A percentile compares a stretch with the other conserved stretches of the same genome.
Evolutionary conservation across 116 monocot genomes (phyloP).

Genomic region (Thalassia testudinum): DNA sequence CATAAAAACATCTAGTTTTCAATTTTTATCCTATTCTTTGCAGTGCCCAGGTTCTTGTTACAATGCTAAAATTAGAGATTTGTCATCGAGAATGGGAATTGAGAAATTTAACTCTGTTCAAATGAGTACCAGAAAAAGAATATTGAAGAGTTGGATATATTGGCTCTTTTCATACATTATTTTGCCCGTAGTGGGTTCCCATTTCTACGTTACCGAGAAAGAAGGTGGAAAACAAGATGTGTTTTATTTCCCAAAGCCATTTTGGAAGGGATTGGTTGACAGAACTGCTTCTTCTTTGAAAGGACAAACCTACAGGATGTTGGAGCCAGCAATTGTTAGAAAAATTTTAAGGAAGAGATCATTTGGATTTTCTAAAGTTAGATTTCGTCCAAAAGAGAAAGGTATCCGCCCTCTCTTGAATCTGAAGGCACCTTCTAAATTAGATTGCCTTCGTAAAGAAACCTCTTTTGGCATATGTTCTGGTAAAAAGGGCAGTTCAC

Average conservation of each 20-base stretch:
- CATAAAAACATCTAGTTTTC: slow-evolving; percentile 32
- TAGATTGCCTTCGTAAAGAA: neutral
- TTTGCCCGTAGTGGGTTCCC: slow-evolving; percentile 44
- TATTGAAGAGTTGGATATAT: slow-evolving; percentile 51
- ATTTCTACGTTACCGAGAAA: slow-evolving; percentile 90
- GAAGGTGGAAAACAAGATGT: slow-evolving; percentile 46
- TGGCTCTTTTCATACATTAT: slow-evolving; percentile 75
- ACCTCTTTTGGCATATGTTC: too few relatives aligned
- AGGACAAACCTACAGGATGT: slow-evolving; percentile 20
- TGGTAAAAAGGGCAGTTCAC: too few relatives aligned
- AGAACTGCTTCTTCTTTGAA: slow-evolving; percentile 21
- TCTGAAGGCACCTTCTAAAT: slow-evolving; percentile 43
- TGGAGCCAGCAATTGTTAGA: slow-evolving; percentile 17
- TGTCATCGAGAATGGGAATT: too few relatives aligned
- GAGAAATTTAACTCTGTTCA: neutral
- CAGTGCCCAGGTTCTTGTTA: slow-evolving; percentile 10
- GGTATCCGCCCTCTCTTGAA: slow-evolving; percentile 55
- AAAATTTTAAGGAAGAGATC: slow-evolving; percentile 15
- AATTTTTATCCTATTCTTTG: slow-evolving; percentile 26
- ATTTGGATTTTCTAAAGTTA: slow-evolving; percentile 81
- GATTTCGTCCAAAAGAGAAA: slow-evolving; percentile 72
- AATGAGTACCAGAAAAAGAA: slow-evolving; percentile 9
- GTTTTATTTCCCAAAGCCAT: slow-evolving; percentile 66
- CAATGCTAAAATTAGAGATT: neutral
- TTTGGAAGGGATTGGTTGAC: slow-evolving; percentile 41